A percentile compares a stretch with the other conserved stretches of the same genome.
phyloP scores from a whole-genome alignment of 2,329 filamentous ascomycete species.

The Monosporascus ibericus region DNA sequence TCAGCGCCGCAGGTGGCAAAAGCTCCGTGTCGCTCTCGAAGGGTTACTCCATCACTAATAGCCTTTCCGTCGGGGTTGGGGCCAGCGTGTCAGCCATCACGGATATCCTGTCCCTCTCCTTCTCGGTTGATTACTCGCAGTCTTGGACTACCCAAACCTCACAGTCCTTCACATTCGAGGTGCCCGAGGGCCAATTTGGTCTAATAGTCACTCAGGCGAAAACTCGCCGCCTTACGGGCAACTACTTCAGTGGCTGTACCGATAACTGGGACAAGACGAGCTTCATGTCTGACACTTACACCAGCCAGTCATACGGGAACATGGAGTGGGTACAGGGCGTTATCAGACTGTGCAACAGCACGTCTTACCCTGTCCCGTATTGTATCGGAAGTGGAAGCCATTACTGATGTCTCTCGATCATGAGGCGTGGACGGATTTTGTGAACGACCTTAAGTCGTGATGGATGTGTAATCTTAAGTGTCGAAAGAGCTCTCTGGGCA shows the following conservation, averaged over 20 bases:
- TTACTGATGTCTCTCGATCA: neutral
- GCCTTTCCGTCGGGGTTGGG: constrained; percentile 16
- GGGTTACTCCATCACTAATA: constrained; percentile 30
- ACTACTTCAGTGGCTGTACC: constrained; percentile 27
- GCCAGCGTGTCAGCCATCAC: constrained; percentile 11
- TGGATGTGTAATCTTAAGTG: too few species aligned
- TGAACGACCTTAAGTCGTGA: too few species aligned
- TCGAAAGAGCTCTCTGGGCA: too few species aligned
- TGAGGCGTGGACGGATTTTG: too few species aligned
- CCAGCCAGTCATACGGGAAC: constrained; percentile 22
- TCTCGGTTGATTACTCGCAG: constrained; percentile 18
- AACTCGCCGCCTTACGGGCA: constrained; percentile 27
- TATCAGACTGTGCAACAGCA: constrained; percentile 30
- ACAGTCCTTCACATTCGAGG: constrained; percentile 23
- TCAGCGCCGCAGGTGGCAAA: constrained; percentile 21
- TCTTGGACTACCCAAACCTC: constrained; percentile 28
- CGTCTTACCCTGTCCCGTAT: constrained; percentile 28
- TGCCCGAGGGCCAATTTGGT: constrained; percentile 31
- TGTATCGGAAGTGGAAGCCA: constrained; percentile 29
- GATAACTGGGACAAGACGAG: constrained; percentile 18
- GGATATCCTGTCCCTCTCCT: constrained; percentile 17
- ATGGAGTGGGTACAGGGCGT: constrained; percentile 34
- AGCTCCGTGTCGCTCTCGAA: constrained; percentile 24
- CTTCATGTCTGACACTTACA: constrained; percentile 30
- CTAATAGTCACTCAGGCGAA: constrained; percentile 32